phyloP scores from a whole-genome alignment of 352 stramenopile genomes.

The Globisporangium middletonii region DNA sequence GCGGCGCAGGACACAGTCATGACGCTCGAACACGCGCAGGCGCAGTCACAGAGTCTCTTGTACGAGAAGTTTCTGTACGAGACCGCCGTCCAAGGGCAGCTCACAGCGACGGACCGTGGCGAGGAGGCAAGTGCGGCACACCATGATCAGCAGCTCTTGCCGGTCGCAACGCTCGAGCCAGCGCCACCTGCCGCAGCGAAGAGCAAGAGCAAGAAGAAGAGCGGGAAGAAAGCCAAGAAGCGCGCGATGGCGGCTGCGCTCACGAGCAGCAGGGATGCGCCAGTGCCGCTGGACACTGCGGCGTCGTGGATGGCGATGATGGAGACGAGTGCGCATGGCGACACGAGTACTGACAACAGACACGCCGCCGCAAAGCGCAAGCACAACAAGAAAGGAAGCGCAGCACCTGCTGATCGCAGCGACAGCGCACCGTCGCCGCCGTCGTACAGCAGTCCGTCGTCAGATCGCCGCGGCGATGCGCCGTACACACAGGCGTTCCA shows the following conservation, averaged over 20 bases:
- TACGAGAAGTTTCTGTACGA: slow-evolving; percentile 89
- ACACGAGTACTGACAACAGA: background rate
- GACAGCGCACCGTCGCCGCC: slow-evolving; percentile 10
- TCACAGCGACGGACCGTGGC: slow-evolving; percentile 16
- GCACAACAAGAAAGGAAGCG: background rate
- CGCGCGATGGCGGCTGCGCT: background rate
- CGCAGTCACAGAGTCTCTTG: slow-evolving; percentile 40
- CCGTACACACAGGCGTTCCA: slow-evolving; percentile 42
- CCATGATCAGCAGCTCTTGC: background rate
- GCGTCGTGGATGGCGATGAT: background rate
- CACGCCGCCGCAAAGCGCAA: slow-evolving; percentile 1
- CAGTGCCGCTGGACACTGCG: background rate
- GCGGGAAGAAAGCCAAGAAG: slow-evolving; percentile 28
- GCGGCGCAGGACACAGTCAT: slow-evolving; percentile 35
- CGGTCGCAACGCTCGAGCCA: background rate
- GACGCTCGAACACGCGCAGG: slow-evolving; percentile 42
- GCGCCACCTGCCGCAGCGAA: background rate
- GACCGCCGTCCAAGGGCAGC: slow-evolving; percentile 38
- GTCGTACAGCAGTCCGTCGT: slow-evolving; percentile 12
- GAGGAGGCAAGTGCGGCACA: slow-evolving; percentile 4
- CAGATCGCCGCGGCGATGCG: slow-evolving; percentile 12
- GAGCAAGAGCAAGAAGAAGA: slow-evolving; percentile 22
- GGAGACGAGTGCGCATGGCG: background rate
- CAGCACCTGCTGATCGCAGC: slow-evolving; percentile 5
- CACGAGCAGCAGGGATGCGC: background rate